Base-by-base conservation (phyloP, 257 asterid genomes). In the Jacaranda copaia region DNA sequence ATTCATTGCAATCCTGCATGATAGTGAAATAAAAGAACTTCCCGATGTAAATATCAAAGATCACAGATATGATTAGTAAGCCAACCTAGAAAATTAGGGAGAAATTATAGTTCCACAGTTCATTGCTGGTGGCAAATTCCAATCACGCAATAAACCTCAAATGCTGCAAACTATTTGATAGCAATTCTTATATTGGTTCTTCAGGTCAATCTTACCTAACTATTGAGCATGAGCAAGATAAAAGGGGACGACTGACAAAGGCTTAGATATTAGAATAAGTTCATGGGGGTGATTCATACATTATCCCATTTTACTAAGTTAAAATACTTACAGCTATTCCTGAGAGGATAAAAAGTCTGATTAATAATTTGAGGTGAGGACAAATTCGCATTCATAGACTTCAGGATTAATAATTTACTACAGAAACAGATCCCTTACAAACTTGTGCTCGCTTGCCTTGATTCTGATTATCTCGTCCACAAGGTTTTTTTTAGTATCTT, bases 291-390 rank as follows among this genome's bases (percentile, higher is more conserved):
- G 6, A 38, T 18, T 70, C 49, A n/a, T 51, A 40, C 20, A 42
- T 59, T 38, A 15, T 56, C 52, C n/a, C 42, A 36, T 61, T 69
- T 19, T 76, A 8, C 52, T 36, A 19, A 59, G 69, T 70, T 11
- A 57, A 74, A 67, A 10, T 74, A 78, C 9, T 20, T 25, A 61
- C 68, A 43, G 74, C 79, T 65, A 39, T 48, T 63, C 72, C 60
- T 38, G 69, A 68, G 62, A 69, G 57, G 79, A 51, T 18, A 74
- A 39, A 60, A 69, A 4, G 20, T 68, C 35, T 32, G 57, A 74
- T 56, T 16, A 45, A 16, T 46, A 39, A 71, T 14, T 1, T 11
- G 15, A 43, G 43, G 58, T 38, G 60, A 63, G 14, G 25, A 52
- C 12, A 40, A 36, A 57, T 46, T 45, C 11, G 48, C 12, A 19